phyloP scores from a whole-genome alignment of 2,329 filamentous ascomycete species.

The Pestalotiopsis sp. region DNA sequence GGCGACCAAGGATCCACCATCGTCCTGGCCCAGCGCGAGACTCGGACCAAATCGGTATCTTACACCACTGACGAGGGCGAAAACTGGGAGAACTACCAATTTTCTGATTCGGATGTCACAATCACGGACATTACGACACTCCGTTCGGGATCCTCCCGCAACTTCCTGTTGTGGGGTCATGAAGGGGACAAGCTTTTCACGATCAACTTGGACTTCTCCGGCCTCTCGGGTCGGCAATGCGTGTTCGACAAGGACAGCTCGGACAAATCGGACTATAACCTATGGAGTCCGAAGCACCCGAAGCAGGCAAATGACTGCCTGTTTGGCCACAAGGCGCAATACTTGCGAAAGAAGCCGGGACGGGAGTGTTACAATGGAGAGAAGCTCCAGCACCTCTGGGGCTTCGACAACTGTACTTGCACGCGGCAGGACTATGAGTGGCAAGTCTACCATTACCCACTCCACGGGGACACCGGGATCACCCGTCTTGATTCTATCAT shows the following conservation, averaged over 20 bases:
- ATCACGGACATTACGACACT: constrained; percentile 85
- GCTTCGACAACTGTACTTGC: constrained; percentile 80
- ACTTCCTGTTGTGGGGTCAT: constrained; percentile 88
- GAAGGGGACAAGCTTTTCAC: constrained; percentile 64
- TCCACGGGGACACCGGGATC: not conserved
- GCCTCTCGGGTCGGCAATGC: constrained; percentile 75
- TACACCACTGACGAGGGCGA: constrained; percentile 83
- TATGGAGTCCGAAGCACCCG: constrained; percentile 89
- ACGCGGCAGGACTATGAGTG: constrained; percentile 89
- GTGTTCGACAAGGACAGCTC: constrained; percentile 62
- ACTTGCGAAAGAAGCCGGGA: constrained; percentile 85
- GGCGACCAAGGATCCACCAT: constrained; percentile 94
- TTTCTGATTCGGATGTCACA: constrained; percentile 70
- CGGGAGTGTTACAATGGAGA: constrained; percentile 81
- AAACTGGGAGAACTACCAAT: constrained; percentile 76
- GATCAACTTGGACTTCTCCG: constrained; percentile 87
- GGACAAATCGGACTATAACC: constrained; percentile 70
- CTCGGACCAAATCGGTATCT: constrained; percentile 67
- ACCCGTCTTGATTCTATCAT: constrained; percentile 17
- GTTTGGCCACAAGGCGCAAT: constrained; percentile 88
- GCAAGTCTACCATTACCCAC: constrained; percentile 49
- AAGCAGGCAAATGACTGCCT: constrained; percentile 78
- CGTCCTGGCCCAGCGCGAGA: constrained; percentile 77
- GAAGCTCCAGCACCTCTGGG: constrained; percentile 71
- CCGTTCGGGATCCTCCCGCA: constrained; percentile 84